phyloP scores from a whole-genome alignment of 2,329 filamentous ascomycete genomes.

The Penicillium sp. region DNA sequence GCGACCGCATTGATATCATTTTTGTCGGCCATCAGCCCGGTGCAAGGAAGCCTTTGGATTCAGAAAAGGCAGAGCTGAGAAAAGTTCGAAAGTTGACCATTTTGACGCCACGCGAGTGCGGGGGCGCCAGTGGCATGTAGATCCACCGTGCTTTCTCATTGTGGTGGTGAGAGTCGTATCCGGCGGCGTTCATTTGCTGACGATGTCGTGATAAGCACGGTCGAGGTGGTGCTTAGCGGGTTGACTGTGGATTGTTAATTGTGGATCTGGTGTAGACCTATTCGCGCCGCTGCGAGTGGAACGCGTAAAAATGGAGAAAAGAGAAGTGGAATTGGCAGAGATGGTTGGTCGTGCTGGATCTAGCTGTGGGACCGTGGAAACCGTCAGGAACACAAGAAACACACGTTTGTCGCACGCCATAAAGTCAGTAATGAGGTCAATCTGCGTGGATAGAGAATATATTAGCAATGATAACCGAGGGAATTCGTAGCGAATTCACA shows the following conservation, averaged over 20 bases:
- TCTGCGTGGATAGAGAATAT: too few species aligned
- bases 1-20: slow-evolving; percentile 2
- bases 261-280: background rate
- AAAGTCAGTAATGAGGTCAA: slow-evolving; percentile 4
- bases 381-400: background rate
- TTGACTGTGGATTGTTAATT: background rate
- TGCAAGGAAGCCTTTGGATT: background rate
- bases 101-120: background rate
- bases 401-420: slow-evolving; percentile 4
- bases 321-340: too few species aligned
- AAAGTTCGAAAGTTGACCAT: background rate
- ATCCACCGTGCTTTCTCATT: background rate
- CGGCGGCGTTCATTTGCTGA: slow-evolving; percentile 24
- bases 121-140: background rate
- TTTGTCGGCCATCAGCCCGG: slow-evolving; percentile 8
- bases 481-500: too few species aligned
- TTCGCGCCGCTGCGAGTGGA: background rate
- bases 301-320: background rate
- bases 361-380: background rate
- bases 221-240: background rate
- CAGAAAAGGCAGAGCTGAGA: background rate
- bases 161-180: slow-evolving; percentile 1
- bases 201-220: slow-evolving; percentile 30
- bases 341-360: background rate
- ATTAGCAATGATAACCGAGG: too few species aligned